phyloP scores from a whole-genome alignment of 1,284 basidiomycete genomes.

The Cryptococcus neoformans region DNA sequence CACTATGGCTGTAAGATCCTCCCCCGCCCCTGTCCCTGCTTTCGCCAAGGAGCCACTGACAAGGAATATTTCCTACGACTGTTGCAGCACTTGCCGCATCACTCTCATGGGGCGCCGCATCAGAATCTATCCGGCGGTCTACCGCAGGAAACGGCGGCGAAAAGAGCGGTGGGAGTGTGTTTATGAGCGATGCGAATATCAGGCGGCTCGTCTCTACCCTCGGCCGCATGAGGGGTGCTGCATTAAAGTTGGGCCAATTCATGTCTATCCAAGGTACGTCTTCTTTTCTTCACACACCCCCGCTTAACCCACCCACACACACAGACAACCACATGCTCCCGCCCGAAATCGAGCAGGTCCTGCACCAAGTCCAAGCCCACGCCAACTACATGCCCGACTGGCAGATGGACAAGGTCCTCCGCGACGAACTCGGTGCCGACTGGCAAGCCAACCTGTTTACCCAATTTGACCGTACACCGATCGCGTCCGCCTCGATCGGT shows the following conservation, averaged over 20 bases:
- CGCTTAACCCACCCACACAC: no score
- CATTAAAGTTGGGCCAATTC: conserved; percentile 95
- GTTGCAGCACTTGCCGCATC: conserved; percentile 55
- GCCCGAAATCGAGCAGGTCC: conserved; percentile 81
- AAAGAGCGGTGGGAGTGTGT: conserved; percentile 51
- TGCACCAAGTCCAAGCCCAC: conserved; percentile 87
- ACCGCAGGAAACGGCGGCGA: conserved; percentile 37
- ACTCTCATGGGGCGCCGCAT: conserved; percentile 51
- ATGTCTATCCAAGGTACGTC: conserved; percentile 87
- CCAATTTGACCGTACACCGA: conserved; percentile 79
- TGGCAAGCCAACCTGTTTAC: conserved; percentile 68
- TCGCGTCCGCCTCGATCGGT: conserved; percentile 95
- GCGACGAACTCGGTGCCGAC: conserved; percentile 65
- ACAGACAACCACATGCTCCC: conserved; percentile 80
- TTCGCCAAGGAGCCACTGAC: no score
- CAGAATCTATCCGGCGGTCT: conserved; percentile 50
- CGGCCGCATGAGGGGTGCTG: conserved; percentile 92
- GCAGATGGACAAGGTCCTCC: conserved; percentile 92
- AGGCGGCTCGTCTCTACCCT: conserved; percentile 87
- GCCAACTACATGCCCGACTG: conserved; percentile 99
- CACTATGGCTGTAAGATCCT: conserved; percentile 95
- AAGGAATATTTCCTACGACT: no score
- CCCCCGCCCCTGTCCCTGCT: no score
- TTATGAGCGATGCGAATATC: conserved; percentile 88
- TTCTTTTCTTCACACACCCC: not conserved